Evolutionary conservation across 2,329 filamentous ascomycete species (phyloP), one percentile per base, ranked within the genome.

Genomic region (Tolypocladium nubicola): DNA sequence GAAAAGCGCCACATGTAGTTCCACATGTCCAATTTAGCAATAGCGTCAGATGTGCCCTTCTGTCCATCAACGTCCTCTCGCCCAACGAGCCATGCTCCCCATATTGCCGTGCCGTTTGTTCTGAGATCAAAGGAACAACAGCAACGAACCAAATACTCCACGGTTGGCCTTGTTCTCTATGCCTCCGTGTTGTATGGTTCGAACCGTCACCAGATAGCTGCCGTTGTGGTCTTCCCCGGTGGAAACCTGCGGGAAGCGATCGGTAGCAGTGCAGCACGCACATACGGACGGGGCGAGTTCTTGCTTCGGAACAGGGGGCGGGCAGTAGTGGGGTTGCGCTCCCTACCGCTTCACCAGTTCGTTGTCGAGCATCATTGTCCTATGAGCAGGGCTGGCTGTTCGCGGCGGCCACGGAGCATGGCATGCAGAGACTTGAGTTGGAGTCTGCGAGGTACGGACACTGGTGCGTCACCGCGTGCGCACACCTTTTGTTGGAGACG

Each of bases 371-470:
- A 14, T 35, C n/a, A 53, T 23, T 14, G 23, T 49, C 23, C 10
- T 43, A 64, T 41, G 60, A 52, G 52, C 67, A 69, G 23, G 67
- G 64, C 56, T 64, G 61, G 14, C 66, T 65, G 39, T 61, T 64
- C 21, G 65, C 56, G 23, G 57, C 61, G 26, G 65, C 64, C 38
- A 57, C 37, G 19, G 66, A 58, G 56, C 67, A 69, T 19, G 61
- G 60, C 19, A 55, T 57, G 59, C 67, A 69, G 11, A 69, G 59
- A 6, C 53, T 58, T 13, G 59, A 59, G 41, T 66, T 67, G 52
- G 66, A 68, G 58, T 69, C 67, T 10, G 65, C 62, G 16, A 69
- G 59, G 47, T 61, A 65, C 4, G 65, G 64, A 54, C 67, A 69
- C 16, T 61, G 43, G 49, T 69, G 67, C 13, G 64, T 65, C 21